Percentiles rank a stretch among this genome's conserved stretches.
phyloP scores from a whole-genome alignment of 2,329 filamentous ascomycete genomes.

The Paracorniculantispora psalliotae region DNA sequence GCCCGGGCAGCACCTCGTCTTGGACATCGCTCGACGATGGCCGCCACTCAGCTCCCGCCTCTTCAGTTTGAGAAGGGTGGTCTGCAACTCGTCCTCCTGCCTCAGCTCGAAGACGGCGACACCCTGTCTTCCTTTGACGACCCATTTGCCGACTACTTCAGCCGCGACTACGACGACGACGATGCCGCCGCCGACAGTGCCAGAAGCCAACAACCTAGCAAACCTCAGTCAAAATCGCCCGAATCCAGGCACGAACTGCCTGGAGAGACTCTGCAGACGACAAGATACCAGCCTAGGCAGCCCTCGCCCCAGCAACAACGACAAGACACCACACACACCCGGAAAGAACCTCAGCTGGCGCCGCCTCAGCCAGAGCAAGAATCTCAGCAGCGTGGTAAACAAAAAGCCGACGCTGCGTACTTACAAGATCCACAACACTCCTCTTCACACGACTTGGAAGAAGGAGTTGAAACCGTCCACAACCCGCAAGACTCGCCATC shows the following conservation, averaged over 20 bases:
- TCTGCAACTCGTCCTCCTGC: constrained; percentile 13
- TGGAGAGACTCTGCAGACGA: background rate
- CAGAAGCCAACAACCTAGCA: background rate
- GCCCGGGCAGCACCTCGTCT: constrained; percentile 7
- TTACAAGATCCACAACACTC: background rate
- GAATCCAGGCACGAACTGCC: background rate
- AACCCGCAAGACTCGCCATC: background rate
- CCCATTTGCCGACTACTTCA: constrained; percentile 5
- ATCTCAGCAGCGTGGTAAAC: background rate
- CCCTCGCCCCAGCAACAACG: background rate
- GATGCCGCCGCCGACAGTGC: background rate
- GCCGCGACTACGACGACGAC: background rate
- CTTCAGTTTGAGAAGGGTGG: constrained; percentile 13
- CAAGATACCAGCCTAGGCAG: background rate
- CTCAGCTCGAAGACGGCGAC: constrained; percentile 3
- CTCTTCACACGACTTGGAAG: background rate
- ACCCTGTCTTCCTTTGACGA: background rate
- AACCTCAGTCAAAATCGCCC: background rate
- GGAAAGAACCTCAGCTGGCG: background rate
- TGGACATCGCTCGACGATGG: constrained; percentile 5
- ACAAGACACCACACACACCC: background rate
- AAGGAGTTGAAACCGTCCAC: background rate
- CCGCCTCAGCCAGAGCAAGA: background rate
- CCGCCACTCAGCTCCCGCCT: constrained; percentile 14
- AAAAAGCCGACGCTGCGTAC: background rate